Evolutionary conservation across 768 basidiomycete genomes (phyloP).

Genomic region (Mrakia hoshinonis): DNA sequence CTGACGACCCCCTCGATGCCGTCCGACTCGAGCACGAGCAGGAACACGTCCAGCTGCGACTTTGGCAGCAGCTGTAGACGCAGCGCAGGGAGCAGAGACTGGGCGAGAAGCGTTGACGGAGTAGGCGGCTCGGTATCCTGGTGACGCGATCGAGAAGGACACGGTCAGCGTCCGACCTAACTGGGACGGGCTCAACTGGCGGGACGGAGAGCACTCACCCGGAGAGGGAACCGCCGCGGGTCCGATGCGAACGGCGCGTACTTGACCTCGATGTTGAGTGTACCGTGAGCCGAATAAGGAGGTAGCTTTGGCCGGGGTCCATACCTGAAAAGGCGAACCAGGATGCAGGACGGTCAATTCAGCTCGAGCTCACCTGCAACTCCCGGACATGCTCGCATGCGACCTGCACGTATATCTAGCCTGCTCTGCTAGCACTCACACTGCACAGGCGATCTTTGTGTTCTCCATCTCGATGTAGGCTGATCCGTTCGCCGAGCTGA

Average conservation of each 20-base stretch:
- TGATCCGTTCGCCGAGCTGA: conserved; percentile 89
- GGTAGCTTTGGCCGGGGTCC: conserved; percentile 50
- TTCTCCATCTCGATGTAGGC: conserved; percentile 85
- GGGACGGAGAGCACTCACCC: conserved; percentile 49
- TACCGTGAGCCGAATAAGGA: conserved; percentile 56
- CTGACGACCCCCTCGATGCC: conserved; percentile 82
- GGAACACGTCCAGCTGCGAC: conserved; percentile 80
- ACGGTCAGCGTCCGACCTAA: not conserved
- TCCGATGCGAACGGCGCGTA: conserved; percentile 87
- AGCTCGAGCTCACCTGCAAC: not conserved
- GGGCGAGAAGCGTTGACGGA: conserved; percentile 71
- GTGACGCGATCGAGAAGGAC: too few relatives aligned
- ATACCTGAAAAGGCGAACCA: conserved; percentile 45
- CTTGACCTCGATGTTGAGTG: conserved; percentile 89
- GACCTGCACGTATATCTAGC: too few relatives aligned
- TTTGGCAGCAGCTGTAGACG: conserved; percentile 76
- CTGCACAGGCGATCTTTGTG: conserved; percentile 90
- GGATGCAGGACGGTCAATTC: conserved; percentile 2
- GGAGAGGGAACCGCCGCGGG: conserved; percentile 68
- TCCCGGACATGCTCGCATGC: too few relatives aligned
- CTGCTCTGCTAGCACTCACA: conserved; percentile 51
- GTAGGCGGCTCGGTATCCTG: conserved; percentile 92
- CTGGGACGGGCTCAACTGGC: not conserved
- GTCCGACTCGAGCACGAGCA: conserved; percentile 85
- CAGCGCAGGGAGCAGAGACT: conserved; percentile 65